phyloP scores from a whole-genome alignment of 495 filamentous ascomycete genomes.

The Xylaria venustula region DNA sequence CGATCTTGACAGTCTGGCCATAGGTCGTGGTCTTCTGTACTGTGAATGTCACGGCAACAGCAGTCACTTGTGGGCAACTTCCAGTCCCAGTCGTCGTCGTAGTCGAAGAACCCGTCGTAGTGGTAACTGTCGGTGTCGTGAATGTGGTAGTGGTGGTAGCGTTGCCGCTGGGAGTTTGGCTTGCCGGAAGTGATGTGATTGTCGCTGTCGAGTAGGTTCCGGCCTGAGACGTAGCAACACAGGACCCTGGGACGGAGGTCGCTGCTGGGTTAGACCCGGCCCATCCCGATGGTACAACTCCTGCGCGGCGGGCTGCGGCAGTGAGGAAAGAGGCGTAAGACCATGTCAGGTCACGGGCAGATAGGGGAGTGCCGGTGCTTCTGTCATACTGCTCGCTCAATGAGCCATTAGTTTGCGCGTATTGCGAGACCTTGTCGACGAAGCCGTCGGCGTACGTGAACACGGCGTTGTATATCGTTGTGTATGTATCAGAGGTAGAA shows the following conservation, averaged over 20 bases:
- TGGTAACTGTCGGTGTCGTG: slow-evolving; percentile 34
- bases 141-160: slow-evolving; percentile 28
- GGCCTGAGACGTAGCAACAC: slow-evolving; percentile 48
- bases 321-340: slow-evolving; percentile 65
- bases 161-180: slow-evolving; percentile 42
- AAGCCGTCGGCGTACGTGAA: slow-evolving; percentile 66
- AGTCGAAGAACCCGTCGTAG: slow-evolving; percentile 11
- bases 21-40: slow-evolving; percentile 51
- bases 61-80: slow-evolving; percentile 40
- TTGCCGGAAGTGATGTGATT: slow-evolving; percentile 54
- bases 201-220: slow-evolving; percentile 61
- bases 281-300: slow-evolving; percentile 55
- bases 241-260: slow-evolving; percentile 53
- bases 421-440: slow-evolving; percentile 51
- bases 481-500: slow-evolving; percentile 46
- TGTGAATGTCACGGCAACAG: slow-evolving; percentile 61
- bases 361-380: slow-evolving; percentile 49
- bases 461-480: slow-evolving; percentile 51
- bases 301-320: slow-evolving; percentile 47
- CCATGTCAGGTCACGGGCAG: slow-evolving; percentile 65
- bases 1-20: slow-evolving; percentile 60
- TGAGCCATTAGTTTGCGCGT: slow-evolving; percentile 50
- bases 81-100: slow-evolving; percentile 26
- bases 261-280: slow-evolving; percentile 36
- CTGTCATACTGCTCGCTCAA: slow-evolving; percentile 62